Evolutionary conservation across 495 filamentous ascomycete species (phyloP).

Genomic region (Talaromyces wortmannii): DNA sequence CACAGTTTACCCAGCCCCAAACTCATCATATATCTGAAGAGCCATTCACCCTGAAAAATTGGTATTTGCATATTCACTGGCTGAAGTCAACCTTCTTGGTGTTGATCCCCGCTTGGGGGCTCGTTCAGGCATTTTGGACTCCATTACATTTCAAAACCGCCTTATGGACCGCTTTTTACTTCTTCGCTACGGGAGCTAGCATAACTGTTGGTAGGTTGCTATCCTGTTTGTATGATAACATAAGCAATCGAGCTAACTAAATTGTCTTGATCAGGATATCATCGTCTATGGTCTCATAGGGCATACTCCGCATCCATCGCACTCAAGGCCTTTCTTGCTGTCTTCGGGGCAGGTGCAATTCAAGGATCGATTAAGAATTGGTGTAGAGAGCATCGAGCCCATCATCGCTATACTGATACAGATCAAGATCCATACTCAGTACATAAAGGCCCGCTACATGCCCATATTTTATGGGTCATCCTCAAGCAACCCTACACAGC

Average conservation of each 20-base stretch:
- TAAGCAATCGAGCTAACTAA: too few relatives aligned
- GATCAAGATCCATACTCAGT: conserved; percentile 15
- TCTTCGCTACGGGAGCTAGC: too few relatives aligned
- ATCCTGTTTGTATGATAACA: too few relatives aligned
- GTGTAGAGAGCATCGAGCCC: conserved; percentile 14
- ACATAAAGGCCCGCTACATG: conserved; percentile 8
- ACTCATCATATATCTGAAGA: background rate
- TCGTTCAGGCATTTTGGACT: background rate
- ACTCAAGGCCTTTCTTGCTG: conserved; percentile 9
- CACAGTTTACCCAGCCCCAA: too few relatives aligned
- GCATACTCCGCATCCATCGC: conserved; percentile 9
- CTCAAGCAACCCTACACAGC: conserved; percentile 1
- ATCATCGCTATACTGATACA: conserved; percentile 18
- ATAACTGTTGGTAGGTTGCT: too few relatives aligned
- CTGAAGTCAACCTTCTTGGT: background rate
- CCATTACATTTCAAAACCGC: too few relatives aligned
- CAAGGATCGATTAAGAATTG: conserved; percentile 16
- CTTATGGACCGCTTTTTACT: too few relatives aligned
- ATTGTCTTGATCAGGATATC: too few relatives aligned
- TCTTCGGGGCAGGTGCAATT: conserved; percentile 9
- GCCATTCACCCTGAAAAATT: background rate
- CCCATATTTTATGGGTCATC: conserved; percentile 19
- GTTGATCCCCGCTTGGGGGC: background rate
- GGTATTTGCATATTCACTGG: conserved; percentile 10
- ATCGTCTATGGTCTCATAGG: conserved; percentile 21